A percentile compares a stretch with the other conserved stretches of the same genome.
These are phyloP conservation scores for Elongisporangium undulatum DNA, from an alignment of 352 stramenopile genomes.

Conservation along the genomic window DNA sequence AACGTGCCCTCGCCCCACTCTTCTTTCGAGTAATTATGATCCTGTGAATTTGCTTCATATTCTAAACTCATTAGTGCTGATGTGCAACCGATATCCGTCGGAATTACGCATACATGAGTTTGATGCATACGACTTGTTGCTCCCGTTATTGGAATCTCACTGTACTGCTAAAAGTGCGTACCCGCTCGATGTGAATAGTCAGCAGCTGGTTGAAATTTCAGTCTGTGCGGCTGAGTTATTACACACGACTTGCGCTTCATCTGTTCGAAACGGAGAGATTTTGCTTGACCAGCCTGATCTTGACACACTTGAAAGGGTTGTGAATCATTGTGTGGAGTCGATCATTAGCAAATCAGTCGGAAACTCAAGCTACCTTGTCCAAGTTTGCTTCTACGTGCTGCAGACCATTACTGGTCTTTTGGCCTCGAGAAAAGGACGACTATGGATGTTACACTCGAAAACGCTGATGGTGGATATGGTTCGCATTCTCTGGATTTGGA, in stretches of 20 bases:
- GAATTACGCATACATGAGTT: constrained; percentile 57
- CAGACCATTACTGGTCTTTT: constrained; percentile 69
- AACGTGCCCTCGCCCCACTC: constrained; percentile 54
- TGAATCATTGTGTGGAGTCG: constrained; percentile 62
- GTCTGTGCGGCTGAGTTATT: constrained; percentile 60
- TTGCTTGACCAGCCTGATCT: constrained; percentile 47
- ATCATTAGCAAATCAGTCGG: constrained; percentile 36
- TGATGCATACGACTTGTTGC: constrained; percentile 59
- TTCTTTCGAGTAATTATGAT: constrained; percentile 68
- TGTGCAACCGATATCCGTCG: constrained; percentile 59
- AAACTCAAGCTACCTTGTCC: constrained; percentile 24
- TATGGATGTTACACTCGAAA: constrained; percentile 55
- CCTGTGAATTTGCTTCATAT: constrained; percentile 66
- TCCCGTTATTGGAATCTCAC: constrained; percentile 51
- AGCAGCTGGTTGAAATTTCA: constrained; percentile 54
- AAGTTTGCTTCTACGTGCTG: constrained; percentile 60
- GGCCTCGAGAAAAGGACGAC: constrained; percentile 41
- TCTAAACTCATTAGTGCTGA: constrained; percentile 53
- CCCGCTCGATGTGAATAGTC: constrained; percentile 31
- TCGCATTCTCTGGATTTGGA: constrained; percentile 74
- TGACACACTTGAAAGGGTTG: constrained; percentile 50
- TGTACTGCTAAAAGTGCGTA: constrained; percentile 44
- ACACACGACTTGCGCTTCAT: constrained; percentile 64
- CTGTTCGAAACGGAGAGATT: constrained; percentile 42
- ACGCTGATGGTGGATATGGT: constrained; percentile 70